Base-by-base conservation (phyloP, 306 rosid genomes). In the Ziziphus jujuba region DNA sequence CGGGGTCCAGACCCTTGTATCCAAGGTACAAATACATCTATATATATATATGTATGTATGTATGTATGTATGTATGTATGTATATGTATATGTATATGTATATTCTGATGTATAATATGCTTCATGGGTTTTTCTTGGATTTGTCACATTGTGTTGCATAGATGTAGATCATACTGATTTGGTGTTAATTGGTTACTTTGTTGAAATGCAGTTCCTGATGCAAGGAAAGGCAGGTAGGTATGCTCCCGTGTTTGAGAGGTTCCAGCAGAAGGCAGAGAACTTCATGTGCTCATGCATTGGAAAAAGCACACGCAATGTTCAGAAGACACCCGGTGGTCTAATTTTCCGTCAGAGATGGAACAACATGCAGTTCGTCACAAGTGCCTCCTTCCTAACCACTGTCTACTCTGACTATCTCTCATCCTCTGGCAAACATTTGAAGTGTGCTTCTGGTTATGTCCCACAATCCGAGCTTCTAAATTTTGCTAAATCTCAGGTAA, bases 251-350 rank as follows among this genome's bases (percentile, higher is more conserved):
- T 90, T 92, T 25, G 84, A 85, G 79, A 80, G 57, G 55, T 90
- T 72, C 85, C 87, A 86, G 22, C 72, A 71, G 59, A 87, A 84
- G 80, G 95, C 97, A 9, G 98, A 92, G 79, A 66, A 54, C 44
- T 92, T 90, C 84, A 85, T 92, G 90, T 92, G 98, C 65, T 81
- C 93, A 0, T 84, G 90, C 77, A 54, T 92, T 2, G 92, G 97
- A 59, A 92, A 86, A 82, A 85, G 93, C 28, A 56, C 38, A 52
- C 79, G 72, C 50, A 92, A 92, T 49, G 80, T 80, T 22, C 93
- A 81, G 81, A 90, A 81, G 69, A 92, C 98, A 16, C 98, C 99
- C 0, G 99, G 96, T 48, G 99, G 99, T 53, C 95, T 93, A 49
- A 73, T 93, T 23, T 88, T 73, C 84, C 85, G 95, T 9, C 97